A percentile compares a stretch with the other conserved stretches of the same genome.
These are phyloP conservation scores for Oehlia diaphana DNA, from an alignment of 192 early-diverging fungal species.

Conservation along the genomic window DNA sequence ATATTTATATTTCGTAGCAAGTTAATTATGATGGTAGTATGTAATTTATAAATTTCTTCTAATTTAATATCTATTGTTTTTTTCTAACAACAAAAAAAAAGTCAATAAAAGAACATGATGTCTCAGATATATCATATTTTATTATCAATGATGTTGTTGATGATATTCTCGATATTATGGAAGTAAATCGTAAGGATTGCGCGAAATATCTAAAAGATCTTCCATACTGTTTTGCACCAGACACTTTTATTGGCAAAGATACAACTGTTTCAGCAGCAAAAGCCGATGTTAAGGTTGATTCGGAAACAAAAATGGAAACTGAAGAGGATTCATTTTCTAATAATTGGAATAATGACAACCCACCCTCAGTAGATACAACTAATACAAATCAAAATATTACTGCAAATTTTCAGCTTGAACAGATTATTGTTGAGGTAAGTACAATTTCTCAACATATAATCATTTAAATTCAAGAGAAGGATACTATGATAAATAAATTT, in stretches of 20 bases:
- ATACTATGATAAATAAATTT: neutral
- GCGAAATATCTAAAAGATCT: conserved; percentile 72
- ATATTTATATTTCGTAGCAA: conserved; percentile 4
- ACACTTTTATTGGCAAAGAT: conserved; percentile 40
- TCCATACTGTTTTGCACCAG: conserved; percentile 50
- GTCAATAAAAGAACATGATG: neutral
- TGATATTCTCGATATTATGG: conserved; percentile 82
- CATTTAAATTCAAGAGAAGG: neutral
- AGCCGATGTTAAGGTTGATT: neutral
- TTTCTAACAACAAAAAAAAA: neutral
- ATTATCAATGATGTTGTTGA: conserved; percentile 78
- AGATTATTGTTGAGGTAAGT: conserved; percentile 25
- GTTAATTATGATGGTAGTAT: neutral
- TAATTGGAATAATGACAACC: conserved; percentile 5
- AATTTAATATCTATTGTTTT: neutral
- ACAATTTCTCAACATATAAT: neutral
- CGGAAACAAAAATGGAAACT: conserved; percentile 9
- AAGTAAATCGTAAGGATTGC: conserved; percentile 93
- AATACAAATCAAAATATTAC: neutral
- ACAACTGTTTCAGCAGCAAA: conserved; percentile 29
- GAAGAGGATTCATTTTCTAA: conserved; percentile 28
- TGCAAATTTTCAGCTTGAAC: conserved; percentile 7
- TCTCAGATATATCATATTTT: conserved; percentile 49
- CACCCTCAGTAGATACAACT: conserved; percentile 7
- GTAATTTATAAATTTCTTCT: neutral